Evolutionary conservation across 2,329 filamentous ascomycete genomes (phyloP).

Genomic region (Westerdykella aurantiaca): DNA sequence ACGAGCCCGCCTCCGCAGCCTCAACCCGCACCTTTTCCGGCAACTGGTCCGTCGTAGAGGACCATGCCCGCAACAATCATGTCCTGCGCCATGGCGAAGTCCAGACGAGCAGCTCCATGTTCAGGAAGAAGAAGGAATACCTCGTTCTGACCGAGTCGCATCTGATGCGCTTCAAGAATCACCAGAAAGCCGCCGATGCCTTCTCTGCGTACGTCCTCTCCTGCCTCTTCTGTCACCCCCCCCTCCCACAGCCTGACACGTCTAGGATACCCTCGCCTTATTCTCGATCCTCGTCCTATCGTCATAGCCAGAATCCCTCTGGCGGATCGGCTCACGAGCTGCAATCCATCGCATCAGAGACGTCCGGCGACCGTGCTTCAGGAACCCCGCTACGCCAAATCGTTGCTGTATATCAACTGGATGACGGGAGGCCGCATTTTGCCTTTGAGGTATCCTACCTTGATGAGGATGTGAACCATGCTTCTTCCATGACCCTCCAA

Average conservation of each 20-base stretch:
- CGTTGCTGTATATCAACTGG: conserved; percentile 60
- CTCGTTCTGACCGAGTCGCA: conserved; percentile 65
- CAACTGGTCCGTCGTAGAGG: conserved; percentile 41
- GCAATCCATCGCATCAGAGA: conserved; percentile 47
- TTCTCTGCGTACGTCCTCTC: conserved; percentile 44
- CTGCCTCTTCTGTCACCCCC: not conserved
- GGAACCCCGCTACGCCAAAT: conserved; percentile 60
- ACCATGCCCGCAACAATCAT: conserved; percentile 30
- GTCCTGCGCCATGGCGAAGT: conserved; percentile 65
- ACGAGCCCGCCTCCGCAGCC: conserved; percentile 45
- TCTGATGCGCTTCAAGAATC: conserved; percentile 62
- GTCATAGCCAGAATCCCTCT: conserved; percentile 55
- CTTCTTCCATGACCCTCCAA: conserved; percentile 59
- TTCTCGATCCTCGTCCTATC: conserved; percentile 41
- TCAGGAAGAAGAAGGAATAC: conserved; percentile 67
- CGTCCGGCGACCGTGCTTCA: conserved; percentile 50
- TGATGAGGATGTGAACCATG: conserved; percentile 58
- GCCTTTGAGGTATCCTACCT: conserved; percentile 63
- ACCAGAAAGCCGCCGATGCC: conserved; percentile 58
- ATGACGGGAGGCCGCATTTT: conserved; percentile 61
- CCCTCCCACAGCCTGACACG: not conserved
- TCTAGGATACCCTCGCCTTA: conserved; percentile 26
- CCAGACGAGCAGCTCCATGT: conserved; percentile 63
- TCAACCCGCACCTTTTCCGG: conserved; percentile 48
- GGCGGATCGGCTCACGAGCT: conserved; percentile 57